Base-by-base conservation (phyloP, 2,329 filamentous ascomycete genomes). In the Tolypocladium sp. region DNA sequence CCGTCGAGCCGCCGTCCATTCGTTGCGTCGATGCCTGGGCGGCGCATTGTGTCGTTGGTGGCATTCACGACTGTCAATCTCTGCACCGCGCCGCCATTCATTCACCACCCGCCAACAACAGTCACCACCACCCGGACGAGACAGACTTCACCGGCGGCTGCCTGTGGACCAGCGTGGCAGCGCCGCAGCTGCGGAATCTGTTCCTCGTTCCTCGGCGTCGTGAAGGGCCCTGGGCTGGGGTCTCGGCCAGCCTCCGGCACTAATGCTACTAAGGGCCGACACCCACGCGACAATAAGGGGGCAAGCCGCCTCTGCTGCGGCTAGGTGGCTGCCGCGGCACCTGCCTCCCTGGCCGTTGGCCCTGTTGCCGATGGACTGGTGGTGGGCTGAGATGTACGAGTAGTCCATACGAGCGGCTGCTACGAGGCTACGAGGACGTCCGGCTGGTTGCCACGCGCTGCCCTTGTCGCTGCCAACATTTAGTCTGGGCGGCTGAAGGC, bases 391-490 rank as follows among this genome's bases (percentile, higher is more conserved):
- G n/a, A n/a, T n/a, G n/a, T n/a, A n/a, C n/a, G n/a, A n/a, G n/a
- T n/a, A n/a, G n/a, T n/a, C 40, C 17, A n/a, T 42, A 9, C 42
- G 9, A 44, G 17, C 17, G 8, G 41, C 41, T n/a, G 41, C 41
- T 6, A 17, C n/a, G 4, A 6, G 38, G 17, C 40, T 41, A n/a
- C 40, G 40, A n/a, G 40, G 41, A 7, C 40, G 7, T n/a, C n/a
- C n/a, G 17, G 27, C 49, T 35, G 46, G 44, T 35, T 55, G 57
- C 57, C 57, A 58, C 57, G 57, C 57, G 57, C 51, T 42, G 57
- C 37, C 57, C 57, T 35, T 55, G 57, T 46, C 57, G 35, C 46
- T 52, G 46, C n/a, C n/a, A n/a, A n/a, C n/a, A n/a, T n/a, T n/a
- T n/a, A n/a, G 22, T 35, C 49, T 20, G n/a, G n/a, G n/a, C 30